Evolutionary conservation across 176 grass and related monocot species (phyloP), one percentile per base, ranked within the genome.

Genomic region (Oryza coarctata): DNA sequence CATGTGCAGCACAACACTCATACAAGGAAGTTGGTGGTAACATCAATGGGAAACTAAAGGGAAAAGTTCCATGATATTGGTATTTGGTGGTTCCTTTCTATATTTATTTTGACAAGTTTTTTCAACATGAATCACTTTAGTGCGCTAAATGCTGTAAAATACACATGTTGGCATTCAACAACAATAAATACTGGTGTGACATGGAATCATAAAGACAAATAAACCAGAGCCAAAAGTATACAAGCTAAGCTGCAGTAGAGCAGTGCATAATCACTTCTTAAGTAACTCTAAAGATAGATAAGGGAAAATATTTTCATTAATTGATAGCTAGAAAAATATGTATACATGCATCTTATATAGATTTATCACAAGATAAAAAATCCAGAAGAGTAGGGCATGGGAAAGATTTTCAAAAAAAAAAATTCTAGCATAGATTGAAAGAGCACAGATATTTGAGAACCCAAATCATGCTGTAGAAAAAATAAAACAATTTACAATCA

Each of bases 191-290:
- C 6, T 50, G 55, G 28, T 25, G 28, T 33, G 35, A 70, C 27
- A 70, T 35, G 47, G 34, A 66, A 23, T 64, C 10, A 23, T 20
- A 39, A 63, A 73, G 12, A 44, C 17, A 85, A 70, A 47, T 11
- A 77, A 33, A 85, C 3, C 12, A 63, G 28, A 62, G 20, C 39
- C 9, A 32, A 22, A 63, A 62, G 25, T 66, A 43, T 20, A 67
- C n/a, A 65, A 66, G 25, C 4, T 73, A 67, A 32, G 18, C 30
- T 86, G 32, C 32, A 74, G 52, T 66, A 73, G 12, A 80, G 23
- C 26, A 73, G 20, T 66, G 41, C 30, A 41, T 4, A 73, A 23
- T 36, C 14, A 65, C 40, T 73, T 22, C 14, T 18, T 1, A 71
- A 28, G 9, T 22, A 47, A 47, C 38, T 57, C 30, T 22, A 12